Conservation (phyloP, 352 stramenopile species). For the Phytophthora litchii region DNA sequence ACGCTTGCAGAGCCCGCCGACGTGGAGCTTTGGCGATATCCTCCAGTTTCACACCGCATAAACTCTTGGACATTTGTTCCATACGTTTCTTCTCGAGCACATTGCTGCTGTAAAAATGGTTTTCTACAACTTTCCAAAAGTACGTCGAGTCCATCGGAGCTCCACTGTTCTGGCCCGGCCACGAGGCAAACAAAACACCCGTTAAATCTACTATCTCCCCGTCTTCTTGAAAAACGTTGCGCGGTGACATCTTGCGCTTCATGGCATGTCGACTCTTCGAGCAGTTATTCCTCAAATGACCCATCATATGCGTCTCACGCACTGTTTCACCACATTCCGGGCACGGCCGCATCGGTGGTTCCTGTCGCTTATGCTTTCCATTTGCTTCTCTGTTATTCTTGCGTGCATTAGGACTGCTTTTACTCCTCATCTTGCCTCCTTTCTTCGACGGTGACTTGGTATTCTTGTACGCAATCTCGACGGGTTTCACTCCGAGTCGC, state of each 20-base stretch:
- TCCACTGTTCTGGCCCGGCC: constrained; percentile 74
- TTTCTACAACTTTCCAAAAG: constrained; percentile 79
- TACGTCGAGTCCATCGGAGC: constrained; percentile 76
- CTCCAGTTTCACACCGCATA: constrained; percentile 72
- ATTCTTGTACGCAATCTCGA: constrained; percentile 49
- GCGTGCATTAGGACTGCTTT: constrained; percentile 13
- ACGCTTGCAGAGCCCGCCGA: constrained; percentile 30
- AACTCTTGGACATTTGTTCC: constrained; percentile 68
- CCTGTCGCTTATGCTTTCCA: constrained; percentile 49
- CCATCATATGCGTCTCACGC: constrained; percentile 70
- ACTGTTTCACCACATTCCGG: constrained; percentile 70
- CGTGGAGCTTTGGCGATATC: constrained; percentile 57
- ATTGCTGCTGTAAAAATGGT: constrained; percentile 71
- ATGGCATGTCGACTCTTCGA: constrained; percentile 37
- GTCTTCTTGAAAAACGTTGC: constrained; percentile 36
- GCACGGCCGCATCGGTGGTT: constrained; percentile 48
- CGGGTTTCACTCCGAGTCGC: constrained; percentile 36
- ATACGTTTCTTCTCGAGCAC: constrained; percentile 71
- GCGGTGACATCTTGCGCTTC: constrained; percentile 48
- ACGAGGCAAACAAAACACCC: constrained; percentile 83
- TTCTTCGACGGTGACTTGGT: constrained; percentile 41
- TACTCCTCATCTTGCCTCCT: constrained; percentile 25
- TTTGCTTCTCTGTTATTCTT: constrained; percentile 22
- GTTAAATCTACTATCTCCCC: constrained; percentile 46
- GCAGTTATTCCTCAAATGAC: constrained; percentile 69